Evolutionary conservation across 495 filamentous ascomycete species (phyloP), one percentile per base, ranked within the genome.

Genomic region (Penicillium robsamsonii): DNA sequence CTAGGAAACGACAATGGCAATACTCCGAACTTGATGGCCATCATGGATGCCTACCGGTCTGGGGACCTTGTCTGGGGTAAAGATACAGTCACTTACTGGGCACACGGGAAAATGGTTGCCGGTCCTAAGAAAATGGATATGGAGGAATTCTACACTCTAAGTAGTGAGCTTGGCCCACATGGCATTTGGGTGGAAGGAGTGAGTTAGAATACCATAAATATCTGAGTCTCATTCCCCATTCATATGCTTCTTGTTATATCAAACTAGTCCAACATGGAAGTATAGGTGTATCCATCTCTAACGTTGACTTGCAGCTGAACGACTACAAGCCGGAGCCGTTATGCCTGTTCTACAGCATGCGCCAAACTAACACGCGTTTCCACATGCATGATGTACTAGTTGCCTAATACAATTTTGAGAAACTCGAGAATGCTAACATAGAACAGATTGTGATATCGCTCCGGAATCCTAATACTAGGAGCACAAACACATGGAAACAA

Each of bases 181-280:
- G 47, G 47, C 9, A 4, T 50, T 24, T 50, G 47, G 47, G 47
- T 50, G 2, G 47, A 50, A 38, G 47, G 47, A 37, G 47, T 50
- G 20, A 33, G 47, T 50, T 12, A 1, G 6, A 15, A 38, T 4
- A 17, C 8, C 2, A 17, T 6, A 38, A 3, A 17, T 2, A n/a
- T 3, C 15, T 17, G 15, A 38, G 15, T 7, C 35, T 2, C 3
- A 8, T 17, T 38, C 35, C 6, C 0, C 6, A n/a, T 37, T 2
- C 2, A 38, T 3, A n/a, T 6, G 15, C 15, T 15, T 35, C 33
- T 17, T 17, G 15, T 38, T 38, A 11, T 17, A 38, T 38, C 15
- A 38, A 38, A 6, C 9, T 3, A n/a, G 35, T n/a, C 13, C 6
- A 17, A 3, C 35, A 38, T 38, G 35, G n/a, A n/a, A 6, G 15